Percentiles rank a stretch among this genome's conserved stretches.
phyloP scores from a whole-genome alignment of 805 yeast genomes.

The Starmerella kuoi region DNA sequence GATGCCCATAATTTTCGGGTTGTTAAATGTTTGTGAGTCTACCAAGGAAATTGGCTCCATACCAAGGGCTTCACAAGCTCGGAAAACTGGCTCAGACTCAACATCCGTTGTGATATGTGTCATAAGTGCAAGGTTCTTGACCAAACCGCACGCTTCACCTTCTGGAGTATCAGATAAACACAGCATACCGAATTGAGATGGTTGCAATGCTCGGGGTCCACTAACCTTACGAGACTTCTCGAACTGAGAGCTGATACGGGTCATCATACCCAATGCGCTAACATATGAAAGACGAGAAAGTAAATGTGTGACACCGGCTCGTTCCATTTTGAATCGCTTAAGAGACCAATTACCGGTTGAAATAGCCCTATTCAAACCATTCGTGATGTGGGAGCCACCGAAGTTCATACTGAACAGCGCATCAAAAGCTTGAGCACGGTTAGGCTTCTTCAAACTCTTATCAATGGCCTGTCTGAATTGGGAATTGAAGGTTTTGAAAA shows the following conservation, averaged over 20 bases:
- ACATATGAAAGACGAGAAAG: slow-evolving; percentile 82
- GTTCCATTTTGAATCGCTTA: slow-evolving; percentile 97
- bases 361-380: slow-evolving; percentile 89
- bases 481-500: slow-evolving; percentile 88
- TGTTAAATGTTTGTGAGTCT: slow-evolving; percentile 73
- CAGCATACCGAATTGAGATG: slow-evolving; percentile 97
- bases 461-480: slow-evolving; percentile 93
- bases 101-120: slow-evolving; percentile 98
- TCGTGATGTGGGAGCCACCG: slow-evolving; percentile 85
- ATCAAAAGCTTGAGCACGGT: slow-evolving; percentile 89
- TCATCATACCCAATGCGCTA: slow-evolving; percentile 98
- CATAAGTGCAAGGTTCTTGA: slow-evolving; percentile 92
- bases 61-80: slow-evolving; percentile 69
- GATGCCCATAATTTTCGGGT: slow-evolving; percentile 68
- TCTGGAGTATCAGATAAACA: slow-evolving; percentile 99
- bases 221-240: slow-evolving; percentile 96
- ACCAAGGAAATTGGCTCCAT: slow-evolving; percentile 73
- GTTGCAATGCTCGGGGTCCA: slow-evolving; percentile 97
- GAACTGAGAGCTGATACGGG: slow-evolving; percentile 96
- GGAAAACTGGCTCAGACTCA: slow-evolving; percentile 78
- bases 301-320: slow-evolving; percentile 98
- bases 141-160: slow-evolving; percentile 99
- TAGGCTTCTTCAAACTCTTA: slow-evolving; percentile 84
- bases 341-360: slow-evolving; percentile 99
- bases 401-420: slow-evolving; percentile 80